Evolutionary conservation across 1,284 basidiomycete species (phyloP).

Genomic region (Irpex sp.): DNA sequence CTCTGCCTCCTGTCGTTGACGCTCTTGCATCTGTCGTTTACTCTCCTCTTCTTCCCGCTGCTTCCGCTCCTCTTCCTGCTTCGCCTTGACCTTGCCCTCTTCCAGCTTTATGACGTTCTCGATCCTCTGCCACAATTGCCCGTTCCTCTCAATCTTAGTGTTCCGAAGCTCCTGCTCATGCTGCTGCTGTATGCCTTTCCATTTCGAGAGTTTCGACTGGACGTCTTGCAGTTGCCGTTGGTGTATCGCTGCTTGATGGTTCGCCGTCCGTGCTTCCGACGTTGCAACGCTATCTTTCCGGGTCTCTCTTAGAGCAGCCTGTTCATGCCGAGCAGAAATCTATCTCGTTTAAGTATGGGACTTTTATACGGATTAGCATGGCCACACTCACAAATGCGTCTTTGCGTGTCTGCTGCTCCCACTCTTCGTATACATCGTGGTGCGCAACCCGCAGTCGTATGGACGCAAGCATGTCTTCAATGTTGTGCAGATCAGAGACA

Average conservation of each 20-base stretch:
- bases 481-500: slow-evolving; percentile 42
- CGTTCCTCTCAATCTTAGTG: slow-evolving; percentile 48
- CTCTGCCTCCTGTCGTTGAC: slow-evolving; percentile 17
- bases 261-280: slow-evolving; percentile 25
- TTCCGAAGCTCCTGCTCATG: slow-evolving; percentile 41
- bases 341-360: slow-evolving; percentile 20
- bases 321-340: slow-evolving; percentile 55
- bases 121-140: slow-evolving; percentile 49
- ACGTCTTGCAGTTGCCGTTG: slow-evolving; percentile 47
- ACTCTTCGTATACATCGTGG: slow-evolving; percentile 73
- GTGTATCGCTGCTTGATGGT: slow-evolving; percentile 34
- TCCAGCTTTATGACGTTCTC: slow-evolving; percentile 60
- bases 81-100: slow-evolving; percentile 51
- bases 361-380: neutral
- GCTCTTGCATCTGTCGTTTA: slow-evolving; percentile 23
- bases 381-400: slow-evolving; percentile 60
- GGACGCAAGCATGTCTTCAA: slow-evolving; percentile 64
- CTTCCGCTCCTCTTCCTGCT: slow-evolving; percentile 46
- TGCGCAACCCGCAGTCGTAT: slow-evolving; percentile 62
- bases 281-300: slow-evolving; percentile 34
- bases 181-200: slow-evolving; percentile 40
- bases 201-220: slow-evolving; percentile 33
- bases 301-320: slow-evolving; percentile 34
- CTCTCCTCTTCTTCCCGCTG: slow-evolving; percentile 41
- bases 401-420: slow-evolving; percentile 60